Evolutionary conservation across 352 stramenopile species (phyloP).

Genomic region (Globisporangium okanoganense): DNA sequence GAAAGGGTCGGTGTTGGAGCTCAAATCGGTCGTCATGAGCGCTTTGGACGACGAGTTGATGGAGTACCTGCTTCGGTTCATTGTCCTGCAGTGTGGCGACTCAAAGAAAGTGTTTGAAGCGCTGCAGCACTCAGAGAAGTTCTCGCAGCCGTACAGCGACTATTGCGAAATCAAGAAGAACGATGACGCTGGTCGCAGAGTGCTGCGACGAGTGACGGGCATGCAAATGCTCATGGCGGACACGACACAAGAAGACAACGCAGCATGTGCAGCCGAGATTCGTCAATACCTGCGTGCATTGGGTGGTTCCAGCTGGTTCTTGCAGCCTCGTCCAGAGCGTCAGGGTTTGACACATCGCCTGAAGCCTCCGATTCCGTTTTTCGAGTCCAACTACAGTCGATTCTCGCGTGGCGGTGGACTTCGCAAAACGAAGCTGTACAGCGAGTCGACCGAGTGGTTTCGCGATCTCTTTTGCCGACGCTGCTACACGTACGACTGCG

Average conservation of each 20-base stretch:
- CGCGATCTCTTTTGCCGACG: conserved; percentile 86
- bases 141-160: conserved; percentile 38
- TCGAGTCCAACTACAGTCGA: conserved; percentile 50
- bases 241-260: neutral
- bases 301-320: conserved; percentile 27
- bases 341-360: conserved; percentile 26
- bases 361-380: conserved; percentile 41
- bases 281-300: conserved; percentile 12
- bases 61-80: conserved; percentile 54
- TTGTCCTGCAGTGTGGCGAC: conserved; percentile 42
- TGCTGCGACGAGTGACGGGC: conserved; percentile 22
- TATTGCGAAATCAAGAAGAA: conserved; percentile 46
- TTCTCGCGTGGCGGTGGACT: conserved; percentile 30
- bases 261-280: neutral
- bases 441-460: conserved; percentile 70
- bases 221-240: conserved; percentile 21
- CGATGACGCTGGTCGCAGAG: conserved; percentile 18
- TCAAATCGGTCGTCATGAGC: conserved; percentile 32
- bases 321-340: conserved; percentile 17
- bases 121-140: conserved; percentile 22
- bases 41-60: conserved; percentile 53
- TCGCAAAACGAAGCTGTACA: conserved; percentile 38
- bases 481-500: conserved; percentile 91
- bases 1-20: conserved; percentile 15
- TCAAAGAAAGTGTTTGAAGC: conserved; percentile 45